phyloP scores from a whole-genome alignment of 257 asterid species.

The Ajuga chamaepitys region DNA sequence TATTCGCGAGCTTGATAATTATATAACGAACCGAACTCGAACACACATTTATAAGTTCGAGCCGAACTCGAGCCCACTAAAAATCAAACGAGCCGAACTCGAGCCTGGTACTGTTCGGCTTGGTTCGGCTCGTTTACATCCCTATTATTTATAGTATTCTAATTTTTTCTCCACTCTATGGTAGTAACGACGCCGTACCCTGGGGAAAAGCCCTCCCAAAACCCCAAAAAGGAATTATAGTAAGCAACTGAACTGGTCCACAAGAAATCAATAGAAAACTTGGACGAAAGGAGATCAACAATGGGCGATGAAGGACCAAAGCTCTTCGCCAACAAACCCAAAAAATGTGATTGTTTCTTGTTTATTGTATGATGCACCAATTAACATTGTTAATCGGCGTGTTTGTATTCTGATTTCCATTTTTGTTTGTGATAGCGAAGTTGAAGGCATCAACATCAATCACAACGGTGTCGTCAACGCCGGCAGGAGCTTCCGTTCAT shows the following conservation, averaged over 20 bases:
- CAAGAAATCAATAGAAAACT: background rate
- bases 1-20: too few relatives aligned
- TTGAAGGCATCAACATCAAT: slow-evolving; percentile 41
- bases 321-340: slow-evolving; percentile 9
- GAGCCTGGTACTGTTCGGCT: too few relatives aligned
- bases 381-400: background rate
- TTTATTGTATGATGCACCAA: background rate
- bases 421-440: slow-evolving; percentile 36
- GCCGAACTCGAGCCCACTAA: too few relatives aligned
- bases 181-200: slow-evolving; percentile 15
- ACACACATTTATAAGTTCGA: too few relatives aligned
- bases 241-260: background rate
- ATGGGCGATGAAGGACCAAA: slow-evolving; percentile 4
- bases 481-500: slow-evolving; percentile 27
- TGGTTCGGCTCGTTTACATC: too few relatives aligned
- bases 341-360: background rate
- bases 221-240: background rate
- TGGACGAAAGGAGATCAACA: background rate
- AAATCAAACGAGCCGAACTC: too few relatives aligned
- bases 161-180: too few relatives aligned
- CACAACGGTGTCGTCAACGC: slow-evolving; percentile 22
- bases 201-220: background rate
- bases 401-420: background rate
- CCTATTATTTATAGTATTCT: too few relatives aligned
- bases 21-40: too few relatives aligned